Percentiles rank a stretch among this genome's conserved stretches.
phyloP scores from a whole-genome alignment of 1,284 basidiomycete species.

The Apiotrichum akiyoshidainum region DNA sequence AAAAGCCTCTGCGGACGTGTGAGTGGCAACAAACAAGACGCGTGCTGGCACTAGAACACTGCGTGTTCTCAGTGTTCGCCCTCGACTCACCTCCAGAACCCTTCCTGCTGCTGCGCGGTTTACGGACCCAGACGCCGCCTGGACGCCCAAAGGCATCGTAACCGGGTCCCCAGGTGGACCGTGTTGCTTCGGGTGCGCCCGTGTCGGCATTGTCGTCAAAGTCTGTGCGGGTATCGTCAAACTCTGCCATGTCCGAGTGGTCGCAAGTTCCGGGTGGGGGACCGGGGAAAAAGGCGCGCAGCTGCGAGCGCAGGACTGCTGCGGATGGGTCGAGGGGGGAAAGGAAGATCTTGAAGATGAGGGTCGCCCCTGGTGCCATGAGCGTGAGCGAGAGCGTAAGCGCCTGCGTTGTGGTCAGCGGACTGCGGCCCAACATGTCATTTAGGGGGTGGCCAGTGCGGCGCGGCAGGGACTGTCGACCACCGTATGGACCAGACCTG shows the following conservation, averaged over 20 bases:
- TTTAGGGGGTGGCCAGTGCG: background rate
- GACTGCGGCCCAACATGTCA: background rate
- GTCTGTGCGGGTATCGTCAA: slow-evolving; percentile 23
- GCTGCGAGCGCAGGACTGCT: slow-evolving; percentile 52
- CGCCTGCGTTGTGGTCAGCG: slow-evolving; percentile 40
- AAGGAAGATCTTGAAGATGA: slow-evolving; percentile 60
- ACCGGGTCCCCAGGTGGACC: slow-evolving; percentile 15
- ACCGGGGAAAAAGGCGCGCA: slow-evolving; percentile 53
- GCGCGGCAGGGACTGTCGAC: too few relatives aligned
- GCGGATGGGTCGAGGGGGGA: slow-evolving; percentile 52
- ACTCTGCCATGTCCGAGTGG: slow-evolving; percentile 15
- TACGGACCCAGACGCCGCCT: slow-evolving; percentile 51
- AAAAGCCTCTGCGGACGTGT: slow-evolving; percentile 54
- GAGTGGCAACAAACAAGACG: background rate
- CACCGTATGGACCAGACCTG: too few relatives aligned
- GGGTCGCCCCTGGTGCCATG: slow-evolving; percentile 55
- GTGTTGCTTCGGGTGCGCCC: background rate
- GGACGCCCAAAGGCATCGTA: slow-evolving; percentile 38
- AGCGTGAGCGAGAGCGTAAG: slow-evolving; percentile 57
- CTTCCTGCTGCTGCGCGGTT: slow-evolving; percentile 49
- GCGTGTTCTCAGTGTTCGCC: background rate
- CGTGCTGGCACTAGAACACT: background rate
- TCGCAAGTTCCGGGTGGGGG: slow-evolving; percentile 19
- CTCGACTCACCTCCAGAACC: slow-evolving; percentile 49
- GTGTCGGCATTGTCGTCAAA: slow-evolving; percentile 29